A percentile compares a stretch with the other conserved stretches of the same genome.
phyloP scores from a whole-genome alignment of 345 rosid genomes.

The Xanthoceras sorbifolium region DNA sequence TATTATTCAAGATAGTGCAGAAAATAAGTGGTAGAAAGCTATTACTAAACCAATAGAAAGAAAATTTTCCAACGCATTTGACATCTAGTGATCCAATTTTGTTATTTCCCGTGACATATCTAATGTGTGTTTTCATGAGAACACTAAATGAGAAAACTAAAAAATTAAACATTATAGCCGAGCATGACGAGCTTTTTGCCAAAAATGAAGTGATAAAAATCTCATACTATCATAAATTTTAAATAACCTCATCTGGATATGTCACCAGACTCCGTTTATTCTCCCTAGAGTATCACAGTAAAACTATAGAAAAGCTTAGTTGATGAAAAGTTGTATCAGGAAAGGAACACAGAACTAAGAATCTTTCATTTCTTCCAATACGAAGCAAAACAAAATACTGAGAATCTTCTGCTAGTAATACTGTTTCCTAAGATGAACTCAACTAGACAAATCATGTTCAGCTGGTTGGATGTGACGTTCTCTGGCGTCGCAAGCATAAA shows the following conservation, averaged over 20 bases:
- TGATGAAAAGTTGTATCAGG: too few relatives aligned
- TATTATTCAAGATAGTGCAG: too few relatives aligned
- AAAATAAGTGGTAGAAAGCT: not conserved
- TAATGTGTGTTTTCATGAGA: too few relatives aligned
- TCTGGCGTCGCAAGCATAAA: too few relatives aligned
- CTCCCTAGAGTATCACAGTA: not conserved
- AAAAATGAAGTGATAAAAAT: not conserved
- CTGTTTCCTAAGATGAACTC: not conserved
- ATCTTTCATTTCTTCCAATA: too few relatives aligned
- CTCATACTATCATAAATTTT: not conserved
- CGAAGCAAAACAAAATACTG: too few relatives aligned
- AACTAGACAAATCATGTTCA: not conserved
- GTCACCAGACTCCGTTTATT: not conserved
- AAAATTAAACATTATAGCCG: not conserved
- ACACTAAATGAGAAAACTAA: not conserved
- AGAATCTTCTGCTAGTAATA: too few relatives aligned
- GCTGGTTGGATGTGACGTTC: too few relatives aligned
- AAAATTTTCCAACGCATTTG: too few relatives aligned
- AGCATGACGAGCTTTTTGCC: not conserved
- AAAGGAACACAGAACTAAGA: too few relatives aligned
- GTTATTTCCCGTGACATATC: too few relatives aligned
- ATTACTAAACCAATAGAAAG: not conserved
- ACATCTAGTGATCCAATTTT: too few relatives aligned
- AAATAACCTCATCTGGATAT: not conserved
- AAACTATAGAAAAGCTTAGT: not conserved